Evolutionary conservation across 768 basidiomycete species (phyloP), one percentile per base, ranked within the genome.

Genomic region (Strobilomyces echinocephalus): DNA sequence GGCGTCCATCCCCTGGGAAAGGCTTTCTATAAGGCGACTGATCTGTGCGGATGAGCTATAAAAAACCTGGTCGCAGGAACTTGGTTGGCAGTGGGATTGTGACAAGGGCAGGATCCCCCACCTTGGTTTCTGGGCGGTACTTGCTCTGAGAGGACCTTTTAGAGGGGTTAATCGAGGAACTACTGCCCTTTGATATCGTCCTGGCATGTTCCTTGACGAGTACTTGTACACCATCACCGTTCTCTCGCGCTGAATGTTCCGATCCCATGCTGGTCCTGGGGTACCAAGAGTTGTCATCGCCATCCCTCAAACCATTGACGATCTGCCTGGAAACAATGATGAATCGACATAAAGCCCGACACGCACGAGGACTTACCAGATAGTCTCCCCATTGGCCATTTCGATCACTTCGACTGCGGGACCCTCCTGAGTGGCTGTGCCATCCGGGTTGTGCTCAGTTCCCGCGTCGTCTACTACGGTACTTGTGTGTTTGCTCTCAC

Each of bases 321-420:
- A 92, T 87, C 57, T 83, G 84, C 88, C 88, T 67, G 52, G 40
- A 54, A 54, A 45, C 43, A 41, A 30, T 33, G 16, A 41, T 49
- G 31, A 59, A 42, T 38, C 18, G 7, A 20, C n/a, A 24, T 33
- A 6, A 33, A 52, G 20, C 12, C 1, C 8, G 10, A n/a, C 1
- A 36, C 35, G 46, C 34, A 56, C 5, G 10, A 52, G 42, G 43
- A 75, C 83, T 53, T 50, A 88, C 91, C 91, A 93, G 55, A 93
- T 84, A 8, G 87, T 89, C 66, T 91, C 84, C 21, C 91, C 91
- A 64, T 91, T 91, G n/a, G 88, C 87, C 62, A 91, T 72, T 64
- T 92, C 87, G 50, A 92, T 77, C 41, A 92, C 78, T 69, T 93
- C 88, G 30, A 92, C 72, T 5, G 85, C 89, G 45, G 84, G 80